These are phyloP conservation scores for Pachysandra terminalis DNA, from an alignment of 164 flowering plant genomes.

Conservation along the genomic window DNA sequence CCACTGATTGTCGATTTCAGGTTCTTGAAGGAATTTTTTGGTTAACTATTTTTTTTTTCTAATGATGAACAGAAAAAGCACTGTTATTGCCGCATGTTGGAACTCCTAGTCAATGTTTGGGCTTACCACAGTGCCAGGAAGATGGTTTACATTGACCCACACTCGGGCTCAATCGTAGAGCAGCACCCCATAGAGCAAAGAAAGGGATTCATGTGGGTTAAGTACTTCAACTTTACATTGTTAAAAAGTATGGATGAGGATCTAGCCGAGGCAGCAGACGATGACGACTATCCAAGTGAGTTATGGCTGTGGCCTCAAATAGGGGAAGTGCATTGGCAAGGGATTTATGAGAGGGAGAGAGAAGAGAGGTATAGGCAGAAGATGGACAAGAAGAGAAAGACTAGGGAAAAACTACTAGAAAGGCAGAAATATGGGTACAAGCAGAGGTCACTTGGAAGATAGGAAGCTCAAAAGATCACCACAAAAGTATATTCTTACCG, in stretches of 20 bases:
- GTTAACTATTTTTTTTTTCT: too few relatives aligned
- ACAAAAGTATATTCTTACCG: conserved; percentile 5
- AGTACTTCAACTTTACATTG: conserved; percentile 69
- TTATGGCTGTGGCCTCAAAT: conserved; percentile 94
- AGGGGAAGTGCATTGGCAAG: conserved; percentile 94
- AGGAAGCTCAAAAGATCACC: conserved; percentile 12
- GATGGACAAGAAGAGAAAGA: conserved; percentile 91
- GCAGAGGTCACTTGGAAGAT: conserved; percentile 75
- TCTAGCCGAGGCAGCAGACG: conserved; percentile 94
- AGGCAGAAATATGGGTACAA: conserved; percentile 71
- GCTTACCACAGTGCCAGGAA: conserved; percentile 89
- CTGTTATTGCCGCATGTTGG: conserved; percentile 87
- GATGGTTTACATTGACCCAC: conserved; percentile 83
- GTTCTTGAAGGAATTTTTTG: background rate
- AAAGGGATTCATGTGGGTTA: conserved; percentile 72
- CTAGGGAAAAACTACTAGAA: conserved; percentile 58
- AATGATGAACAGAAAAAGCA: conserved; percentile 58
- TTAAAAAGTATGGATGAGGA: conserved; percentile 97
- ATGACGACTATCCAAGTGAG: conserved; percentile 48
- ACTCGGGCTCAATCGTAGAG: conserved; percentile 64
- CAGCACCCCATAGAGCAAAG: conserved; percentile 79
- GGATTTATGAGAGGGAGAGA: conserved; percentile 85
- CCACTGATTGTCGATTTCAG: background rate
- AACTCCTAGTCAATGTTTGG: conserved; percentile 90
- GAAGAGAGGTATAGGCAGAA: conserved; percentile 78